Conservation (phyloP, 1,284 basidiomycete genomes). For the Rhodotorula sp. region DNA sequence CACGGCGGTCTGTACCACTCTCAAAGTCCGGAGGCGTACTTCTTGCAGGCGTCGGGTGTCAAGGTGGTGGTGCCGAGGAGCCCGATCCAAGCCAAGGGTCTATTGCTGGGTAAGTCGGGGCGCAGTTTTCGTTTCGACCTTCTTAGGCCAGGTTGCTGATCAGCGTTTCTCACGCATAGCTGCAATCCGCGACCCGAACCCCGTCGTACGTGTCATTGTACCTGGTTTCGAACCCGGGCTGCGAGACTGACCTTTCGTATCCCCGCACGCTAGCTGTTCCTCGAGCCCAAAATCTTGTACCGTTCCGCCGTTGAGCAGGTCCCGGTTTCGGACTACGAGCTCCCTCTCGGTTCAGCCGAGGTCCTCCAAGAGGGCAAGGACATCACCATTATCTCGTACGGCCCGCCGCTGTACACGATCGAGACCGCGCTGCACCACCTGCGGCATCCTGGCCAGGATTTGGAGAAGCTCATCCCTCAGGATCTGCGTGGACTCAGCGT, state of each 20-base stretch:
- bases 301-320: slow-evolving; percentile 89
- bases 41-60: slow-evolving; percentile 82
- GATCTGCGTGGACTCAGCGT: slow-evolving; percentile 69
- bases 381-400: slow-evolving; percentile 84
- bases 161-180: slow-evolving; percentile 45
- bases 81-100: slow-evolving; percentile 89
- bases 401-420: slow-evolving; percentile 86
- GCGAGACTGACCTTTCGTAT: background rate
- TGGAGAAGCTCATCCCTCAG: slow-evolving; percentile 68
- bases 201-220: slow-evolving; percentile 59
- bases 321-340: slow-evolving; percentile 76
- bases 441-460: slow-evolving; percentile 60
- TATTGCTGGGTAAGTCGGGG: slow-evolving; percentile 58
- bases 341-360: slow-evolving; percentile 78
- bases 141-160: background rate
- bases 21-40: slow-evolving; percentile 91
- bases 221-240: background rate
- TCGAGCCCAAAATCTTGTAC: slow-evolving; percentile 90
- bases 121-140: background rate
- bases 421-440: slow-evolving; percentile 73
- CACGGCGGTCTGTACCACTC: slow-evolving; percentile 92
- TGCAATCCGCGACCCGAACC: slow-evolving; percentile 86
- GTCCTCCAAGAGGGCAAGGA: slow-evolving; percentile 70
- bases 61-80: slow-evolving; percentile 90
- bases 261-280: slow-evolving; percentile 55